Percentiles rank a stretch among this genome's conserved stretches.
Conservation (phyloP, 2,329 filamentous ascomycete genomes). For the Phyllosticta citribraziliensis region DNA sequence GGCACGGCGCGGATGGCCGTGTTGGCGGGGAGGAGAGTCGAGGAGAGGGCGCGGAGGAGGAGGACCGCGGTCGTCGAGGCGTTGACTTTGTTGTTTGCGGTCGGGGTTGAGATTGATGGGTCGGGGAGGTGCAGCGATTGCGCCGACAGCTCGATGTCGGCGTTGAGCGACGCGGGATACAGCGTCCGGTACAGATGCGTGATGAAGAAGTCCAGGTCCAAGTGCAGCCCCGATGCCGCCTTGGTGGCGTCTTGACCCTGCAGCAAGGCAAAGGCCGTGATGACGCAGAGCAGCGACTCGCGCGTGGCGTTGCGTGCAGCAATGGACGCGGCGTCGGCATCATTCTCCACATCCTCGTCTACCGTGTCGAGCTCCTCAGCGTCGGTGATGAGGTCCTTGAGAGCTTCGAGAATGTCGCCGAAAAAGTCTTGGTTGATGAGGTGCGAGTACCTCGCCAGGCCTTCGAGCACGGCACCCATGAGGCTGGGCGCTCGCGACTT, state of each 20-base stretch:
- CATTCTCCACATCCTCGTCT: slow-evolving; percentile 34
- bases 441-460: slow-evolving; percentile 85
- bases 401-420: slow-evolving; percentile 83
- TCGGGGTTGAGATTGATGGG: slow-evolving; percentile 39
- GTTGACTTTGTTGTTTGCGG: slow-evolving; percentile 66
- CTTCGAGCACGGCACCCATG: slow-evolving; percentile 96
- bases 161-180: slow-evolving; percentile 65
- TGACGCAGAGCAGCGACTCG: slow-evolving; percentile 85
- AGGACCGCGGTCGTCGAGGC: slow-evolving; percentile 91
- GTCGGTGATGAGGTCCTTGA: slow-evolving; percentile 83
- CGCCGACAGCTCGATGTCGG: slow-evolving; percentile 74
- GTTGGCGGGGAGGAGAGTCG: slow-evolving; percentile 61
- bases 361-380: slow-evolving; percentile 42
- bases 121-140: slow-evolving; percentile 64
- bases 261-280: slow-evolving; percentile 92
- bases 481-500: slow-evolving; percentile 72
- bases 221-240: slow-evolving; percentile 67
- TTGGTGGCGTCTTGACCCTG: slow-evolving; percentile 88
- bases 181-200: slow-evolving; percentile 85
- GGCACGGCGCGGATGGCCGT: slow-evolving; percentile 66
- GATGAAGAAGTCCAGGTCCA: slow-evolving; percentile 93
- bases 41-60: slow-evolving; percentile 75
- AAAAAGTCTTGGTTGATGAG: slow-evolving; percentile 99
- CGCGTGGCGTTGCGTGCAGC: slow-evolving; percentile 64
- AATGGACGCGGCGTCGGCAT: slow-evolving; percentile 31